Evolutionary conservation across 2,329 filamentous ascomycete species (phyloP).

Genomic region (Onygenales sp.): DNA sequence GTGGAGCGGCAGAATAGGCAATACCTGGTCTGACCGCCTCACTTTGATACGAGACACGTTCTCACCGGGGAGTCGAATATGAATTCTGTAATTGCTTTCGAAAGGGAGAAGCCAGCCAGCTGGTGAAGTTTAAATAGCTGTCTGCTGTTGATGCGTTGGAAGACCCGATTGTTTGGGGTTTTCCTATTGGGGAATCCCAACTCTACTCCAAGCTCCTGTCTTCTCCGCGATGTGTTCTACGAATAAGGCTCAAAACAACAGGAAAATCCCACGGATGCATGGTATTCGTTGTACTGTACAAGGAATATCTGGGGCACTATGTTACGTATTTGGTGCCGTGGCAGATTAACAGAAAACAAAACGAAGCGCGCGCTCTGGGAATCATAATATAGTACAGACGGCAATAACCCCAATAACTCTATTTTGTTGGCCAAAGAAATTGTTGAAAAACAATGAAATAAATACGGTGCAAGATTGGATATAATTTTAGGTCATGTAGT

Average conservation of each 20-base stretch:
- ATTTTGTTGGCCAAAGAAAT: background rate
- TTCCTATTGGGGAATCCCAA: too few species aligned
- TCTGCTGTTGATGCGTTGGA: background rate
- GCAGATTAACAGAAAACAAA: background rate
- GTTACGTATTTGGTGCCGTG: background rate
- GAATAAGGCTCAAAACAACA: background rate
- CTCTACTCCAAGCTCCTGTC: background rate
- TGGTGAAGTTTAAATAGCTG: background rate
- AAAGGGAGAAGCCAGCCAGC: too few species aligned
- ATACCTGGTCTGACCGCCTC: slow-evolving; percentile 13
- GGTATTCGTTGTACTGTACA: background rate
- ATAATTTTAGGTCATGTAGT: slow-evolving; percentile 45
- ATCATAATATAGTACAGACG: background rate
- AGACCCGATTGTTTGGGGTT: background rate
- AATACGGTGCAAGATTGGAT: background rate
- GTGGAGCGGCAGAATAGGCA: slow-evolving; percentile 6
- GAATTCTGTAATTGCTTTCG: background rate
- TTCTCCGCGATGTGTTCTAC: background rate
- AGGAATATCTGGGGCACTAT: too few species aligned
- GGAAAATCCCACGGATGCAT: background rate
- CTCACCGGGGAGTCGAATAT: background rate
- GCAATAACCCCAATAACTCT: background rate
- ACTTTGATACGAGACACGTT: slow-evolving; percentile 13
- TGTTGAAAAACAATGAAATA: background rate
- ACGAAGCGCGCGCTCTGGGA: background rate